A percentile compares a stretch with the other conserved stretches of the same genome.
phyloP scores from a whole-genome alignment of 495 filamentous ascomycete genomes.

The Cercophora samala region DNA sequence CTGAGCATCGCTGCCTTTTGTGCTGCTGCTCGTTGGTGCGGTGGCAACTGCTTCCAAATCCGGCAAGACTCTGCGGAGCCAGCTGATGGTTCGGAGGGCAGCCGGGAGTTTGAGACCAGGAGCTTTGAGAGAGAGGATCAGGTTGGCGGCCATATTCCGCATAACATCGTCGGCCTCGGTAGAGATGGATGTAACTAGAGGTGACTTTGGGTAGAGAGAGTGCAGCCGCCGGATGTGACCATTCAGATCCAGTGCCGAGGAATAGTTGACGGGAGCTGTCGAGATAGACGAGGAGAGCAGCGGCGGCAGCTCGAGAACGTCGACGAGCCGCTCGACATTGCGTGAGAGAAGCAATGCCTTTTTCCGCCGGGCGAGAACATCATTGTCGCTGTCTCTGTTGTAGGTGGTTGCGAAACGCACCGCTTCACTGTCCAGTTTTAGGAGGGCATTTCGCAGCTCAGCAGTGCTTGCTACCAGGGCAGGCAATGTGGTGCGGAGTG shows the following conservation, averaged over 20 bases:
- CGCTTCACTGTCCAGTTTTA: slow-evolving; percentile 73
- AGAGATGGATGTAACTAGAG: slow-evolving; percentile 67
- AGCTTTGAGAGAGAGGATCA: slow-evolving; percentile 71
- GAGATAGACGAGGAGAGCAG: slow-evolving; percentile 64
- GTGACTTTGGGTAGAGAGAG: slow-evolving; percentile 74
- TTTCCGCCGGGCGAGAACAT: slow-evolving; percentile 68
- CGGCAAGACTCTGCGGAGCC: slow-evolving; percentile 82
- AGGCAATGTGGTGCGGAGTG: slow-evolving; percentile 64
- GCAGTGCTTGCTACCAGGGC: slow-evolving; percentile 60
- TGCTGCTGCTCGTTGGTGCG: not conserved
- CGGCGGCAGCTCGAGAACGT: slow-evolving; percentile 87
- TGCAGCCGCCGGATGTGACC: slow-evolving; percentile 90
- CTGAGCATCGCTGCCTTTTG: slow-evolving; percentile 46
- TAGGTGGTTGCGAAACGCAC: slow-evolving; percentile 80
- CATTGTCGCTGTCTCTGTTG: slow-evolving; percentile 65
- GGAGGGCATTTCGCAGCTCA: slow-evolving; percentile 67
- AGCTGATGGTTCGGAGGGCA: slow-evolving; percentile 87
- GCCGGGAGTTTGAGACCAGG: slow-evolving; percentile 84
- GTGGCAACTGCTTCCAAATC: slow-evolving; percentile 54
- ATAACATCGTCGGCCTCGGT: slow-evolving; percentile 82
- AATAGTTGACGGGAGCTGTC: slow-evolving; percentile 62
- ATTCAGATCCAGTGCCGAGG: slow-evolving; percentile 85
- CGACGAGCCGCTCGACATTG: slow-evolving; percentile 85
- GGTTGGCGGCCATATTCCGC: slow-evolving; percentile 80
- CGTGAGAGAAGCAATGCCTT: slow-evolving; percentile 80